Conservation (phyloP, 73 alveolate genomes). For the Tetrahymena elliotti region DNA sequence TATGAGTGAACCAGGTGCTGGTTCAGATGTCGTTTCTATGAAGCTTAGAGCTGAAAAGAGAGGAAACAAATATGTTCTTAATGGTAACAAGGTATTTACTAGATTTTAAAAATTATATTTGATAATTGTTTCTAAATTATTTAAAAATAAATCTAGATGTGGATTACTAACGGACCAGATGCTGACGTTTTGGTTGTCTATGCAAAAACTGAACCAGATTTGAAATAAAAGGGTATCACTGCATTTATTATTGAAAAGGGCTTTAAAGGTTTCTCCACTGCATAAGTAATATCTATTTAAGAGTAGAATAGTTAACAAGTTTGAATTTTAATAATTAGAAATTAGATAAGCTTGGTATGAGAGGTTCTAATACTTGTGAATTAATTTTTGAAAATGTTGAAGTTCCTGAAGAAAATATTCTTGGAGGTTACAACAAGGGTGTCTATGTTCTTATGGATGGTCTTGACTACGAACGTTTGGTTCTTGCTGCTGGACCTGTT, state of each 20-base stretch:
- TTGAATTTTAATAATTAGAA: slow-evolving; percentile 25
- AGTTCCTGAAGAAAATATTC: slow-evolving; percentile 77
- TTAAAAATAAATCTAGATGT: slow-evolving; percentile 35
- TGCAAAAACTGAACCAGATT: slow-evolving; percentile 81
- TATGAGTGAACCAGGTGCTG: slow-evolving; percentile 86
- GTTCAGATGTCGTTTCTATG: slow-evolving; percentile 84
- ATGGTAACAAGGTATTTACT: slow-evolving; percentile 68
- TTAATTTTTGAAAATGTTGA: slow-evolving; percentile 74
- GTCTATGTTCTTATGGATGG: slow-evolving; percentile 86
- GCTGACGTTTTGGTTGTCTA: slow-evolving; percentile 83
- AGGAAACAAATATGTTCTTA: slow-evolving; percentile 67
- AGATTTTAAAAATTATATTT: too few species aligned
- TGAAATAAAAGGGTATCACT: slow-evolving; percentile 70
- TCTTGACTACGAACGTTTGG: slow-evolving; percentile 76
- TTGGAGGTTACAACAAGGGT: slow-evolving; percentile 68
- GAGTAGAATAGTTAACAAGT: neutral
- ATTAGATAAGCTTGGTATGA: slow-evolving; percentile 86
- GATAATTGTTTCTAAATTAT: neutral
- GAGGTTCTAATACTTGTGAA: slow-evolving; percentile 84
- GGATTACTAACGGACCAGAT: slow-evolving; percentile 92
- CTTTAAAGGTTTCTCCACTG: slow-evolving; percentile 71
- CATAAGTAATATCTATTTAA: neutral
- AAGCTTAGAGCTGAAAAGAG: slow-evolving; percentile 66
- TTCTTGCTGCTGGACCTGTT: slow-evolving; percentile 90
- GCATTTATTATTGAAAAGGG: slow-evolving; percentile 79